Evolutionary conservation across 108 stramenopile genomes (phyloP).

Genomic region (Seminavis robusta): DNA sequence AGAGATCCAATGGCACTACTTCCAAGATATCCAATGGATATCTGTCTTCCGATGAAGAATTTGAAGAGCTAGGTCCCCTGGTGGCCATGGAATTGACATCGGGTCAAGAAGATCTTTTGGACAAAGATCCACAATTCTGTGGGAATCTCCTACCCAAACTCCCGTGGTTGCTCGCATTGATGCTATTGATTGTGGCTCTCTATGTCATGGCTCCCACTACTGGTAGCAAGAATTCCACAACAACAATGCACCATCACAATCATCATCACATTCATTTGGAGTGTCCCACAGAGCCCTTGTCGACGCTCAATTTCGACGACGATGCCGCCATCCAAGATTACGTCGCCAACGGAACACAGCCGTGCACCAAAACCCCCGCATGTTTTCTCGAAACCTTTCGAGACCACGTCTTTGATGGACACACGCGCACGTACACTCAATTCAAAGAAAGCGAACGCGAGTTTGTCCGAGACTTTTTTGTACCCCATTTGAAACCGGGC

Average conservation of each 20-base stretch:
- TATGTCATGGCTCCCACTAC: too few relatives aligned
- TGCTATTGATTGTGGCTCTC: neutral
- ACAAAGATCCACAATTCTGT: neutral
- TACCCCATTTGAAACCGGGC: constrained; percentile 13
- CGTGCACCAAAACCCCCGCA: neutral
- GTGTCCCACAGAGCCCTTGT: too few relatives aligned
- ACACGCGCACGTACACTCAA: neutral
- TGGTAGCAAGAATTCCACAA: too few relatives aligned
- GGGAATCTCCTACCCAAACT: neutral
- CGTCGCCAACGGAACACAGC: neutral
- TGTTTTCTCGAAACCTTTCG: neutral
- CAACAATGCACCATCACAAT: too few relatives aligned
- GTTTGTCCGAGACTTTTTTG: constrained; percentile 2
- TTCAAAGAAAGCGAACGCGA: constrained; percentile 1
- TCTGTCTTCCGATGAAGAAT: too few relatives aligned
- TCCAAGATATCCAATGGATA: too few relatives aligned
- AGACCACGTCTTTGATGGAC: constrained; percentile 6
- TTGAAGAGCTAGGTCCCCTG: neutral
- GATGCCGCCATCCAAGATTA: neutral
- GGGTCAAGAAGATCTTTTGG: neutral
- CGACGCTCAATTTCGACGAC: neutral
- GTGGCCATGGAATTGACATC: neutral
- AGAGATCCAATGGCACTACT: neutral
- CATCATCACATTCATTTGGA: too few relatives aligned
- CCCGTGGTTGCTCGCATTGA: neutral